Evolutionary conservation across 352 stramenopile species (phyloP).

Genomic region (Phytophthora multivora): DNA sequence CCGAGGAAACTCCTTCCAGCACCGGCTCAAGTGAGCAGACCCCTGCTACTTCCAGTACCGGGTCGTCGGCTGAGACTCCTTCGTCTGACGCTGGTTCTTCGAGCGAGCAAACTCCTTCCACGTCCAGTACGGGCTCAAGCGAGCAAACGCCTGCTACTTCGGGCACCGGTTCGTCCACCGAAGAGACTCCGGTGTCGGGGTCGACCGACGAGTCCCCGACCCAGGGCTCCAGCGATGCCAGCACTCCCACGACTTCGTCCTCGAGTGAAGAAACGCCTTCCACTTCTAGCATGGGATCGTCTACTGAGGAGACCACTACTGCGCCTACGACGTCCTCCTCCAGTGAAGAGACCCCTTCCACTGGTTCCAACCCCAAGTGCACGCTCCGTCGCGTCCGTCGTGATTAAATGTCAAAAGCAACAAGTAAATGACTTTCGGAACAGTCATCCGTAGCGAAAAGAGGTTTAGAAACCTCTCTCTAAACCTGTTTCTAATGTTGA

Average conservation of each 20-base stretch:
- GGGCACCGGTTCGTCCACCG: conserved; percentile 2
- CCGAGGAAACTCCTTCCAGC: conserved; percentile 1
- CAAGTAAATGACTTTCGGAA: background rate
- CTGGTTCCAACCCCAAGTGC: conserved; percentile 15
- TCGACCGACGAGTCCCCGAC: conserved; percentile 4
- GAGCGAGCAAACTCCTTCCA: conserved; percentile 11
- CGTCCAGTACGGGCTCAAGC: conserved; percentile 6
- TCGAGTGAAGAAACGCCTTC: conserved; percentile 8
- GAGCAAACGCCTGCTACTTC: background rate
- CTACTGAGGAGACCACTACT: conserved; percentile 3
- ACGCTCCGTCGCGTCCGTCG: conserved; percentile 17
- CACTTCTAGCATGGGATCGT: background rate
- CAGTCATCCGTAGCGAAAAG: conserved; percentile 9
- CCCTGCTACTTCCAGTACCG: background rate
- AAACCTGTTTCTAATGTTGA: conserved; percentile 18
- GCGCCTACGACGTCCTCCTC: conserved; percentile 4
- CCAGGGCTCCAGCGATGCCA: background rate
- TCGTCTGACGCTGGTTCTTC: conserved; percentile 5
- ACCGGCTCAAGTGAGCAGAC: conserved; percentile 5
- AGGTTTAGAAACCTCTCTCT: too few relatives aligned
- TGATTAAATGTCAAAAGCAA: conserved; percentile 11
- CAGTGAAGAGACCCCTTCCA: conserved; percentile 10
- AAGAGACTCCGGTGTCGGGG: background rate
- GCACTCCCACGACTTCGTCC: background rate
- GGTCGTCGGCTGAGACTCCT: conserved; percentile 8